phyloP scores from a whole-genome alignment of 176 grass and related monocot species.

The Triticum timopheevii region DNA sequence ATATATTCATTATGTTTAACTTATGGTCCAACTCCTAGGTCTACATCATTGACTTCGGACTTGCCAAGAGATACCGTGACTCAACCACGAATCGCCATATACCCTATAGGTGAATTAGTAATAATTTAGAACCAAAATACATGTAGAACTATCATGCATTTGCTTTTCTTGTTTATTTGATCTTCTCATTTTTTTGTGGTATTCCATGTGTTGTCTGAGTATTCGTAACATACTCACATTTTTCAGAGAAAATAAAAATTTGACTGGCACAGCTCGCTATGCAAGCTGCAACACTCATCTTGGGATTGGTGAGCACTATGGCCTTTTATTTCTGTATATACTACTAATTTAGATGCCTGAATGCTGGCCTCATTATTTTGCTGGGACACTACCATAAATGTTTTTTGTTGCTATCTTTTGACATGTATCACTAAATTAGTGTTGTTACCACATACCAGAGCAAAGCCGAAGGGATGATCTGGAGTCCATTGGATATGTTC shows the following conservation, averaged over 20 bases:
- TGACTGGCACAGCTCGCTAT: slow-evolving; percentile 75
- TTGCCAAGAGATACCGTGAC: slow-evolving; percentile 82
- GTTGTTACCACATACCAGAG: slow-evolving; percentile 43
- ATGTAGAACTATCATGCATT: background rate
- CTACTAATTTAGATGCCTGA: slow-evolving; percentile 10
- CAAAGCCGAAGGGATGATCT: slow-evolving; percentile 91
- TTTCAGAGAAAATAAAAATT: slow-evolving; percentile 72
- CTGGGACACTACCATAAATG: background rate
- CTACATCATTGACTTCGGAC: slow-evolving; percentile 85
- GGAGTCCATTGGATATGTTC: slow-evolving; percentile 88
- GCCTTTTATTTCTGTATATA: background rate
- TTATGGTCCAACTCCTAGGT: slow-evolving; percentile 47
- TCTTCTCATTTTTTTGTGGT: background rate
- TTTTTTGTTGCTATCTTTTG: background rate
- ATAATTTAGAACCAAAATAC: background rate
- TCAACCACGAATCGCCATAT: slow-evolving; percentile 70
- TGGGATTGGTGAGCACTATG: slow-evolving; percentile 56
- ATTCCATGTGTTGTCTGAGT: background rate
- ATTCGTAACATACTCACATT: background rate
- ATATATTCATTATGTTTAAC: slow-evolving; percentile 11
- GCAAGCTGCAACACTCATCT: slow-evolving; percentile 75
- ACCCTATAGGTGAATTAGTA: slow-evolving; percentile 51
- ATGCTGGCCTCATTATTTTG: background rate
- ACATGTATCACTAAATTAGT: slow-evolving; percentile 17
- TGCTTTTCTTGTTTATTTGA: background rate